Percentiles rank a stretch among this genome's conserved stretches.
Evolutionary conservation across 2,329 filamentous ascomycete species (phyloP).

Genomic region (Sphaceloma murrayae): DNA sequence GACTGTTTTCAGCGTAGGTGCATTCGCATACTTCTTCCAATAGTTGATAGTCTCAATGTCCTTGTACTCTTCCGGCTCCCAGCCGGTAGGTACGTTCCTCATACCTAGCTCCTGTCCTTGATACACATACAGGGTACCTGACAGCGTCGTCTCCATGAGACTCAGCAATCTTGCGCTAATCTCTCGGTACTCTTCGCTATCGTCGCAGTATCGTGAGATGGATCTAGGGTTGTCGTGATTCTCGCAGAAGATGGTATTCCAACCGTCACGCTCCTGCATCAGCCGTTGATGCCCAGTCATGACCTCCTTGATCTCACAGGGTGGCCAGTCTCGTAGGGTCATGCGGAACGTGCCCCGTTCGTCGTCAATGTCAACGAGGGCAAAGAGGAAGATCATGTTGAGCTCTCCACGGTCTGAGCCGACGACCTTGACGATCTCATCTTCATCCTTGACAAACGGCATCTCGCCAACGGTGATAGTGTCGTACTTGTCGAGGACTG

Average conservation of each 20-base stretch:
- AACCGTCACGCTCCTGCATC: slow-evolving; percentile 41
- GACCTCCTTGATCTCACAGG: slow-evolving; percentile 35
- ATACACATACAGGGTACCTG: slow-evolving; percentile 44
- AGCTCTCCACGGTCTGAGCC: slow-evolving; percentile 34
- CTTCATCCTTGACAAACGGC: slow-evolving; percentile 42
- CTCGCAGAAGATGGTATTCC: slow-evolving; percentile 45
- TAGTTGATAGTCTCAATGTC: slow-evolving; percentile 49
- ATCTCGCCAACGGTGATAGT: slow-evolving; percentile 54
- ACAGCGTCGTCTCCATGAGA: slow-evolving; percentile 39
- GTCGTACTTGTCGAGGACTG: slow-evolving; percentile 47
- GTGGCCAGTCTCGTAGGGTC: slow-evolving; percentile 34
- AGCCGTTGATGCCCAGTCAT: slow-evolving; percentile 39
- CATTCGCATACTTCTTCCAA: slow-evolving; percentile 34
- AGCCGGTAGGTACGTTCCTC: slow-evolving; percentile 38
- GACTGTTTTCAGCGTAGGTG: neutral
- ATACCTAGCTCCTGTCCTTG: slow-evolving; percentile 45
- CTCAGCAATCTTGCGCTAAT: slow-evolving; percentile 40
- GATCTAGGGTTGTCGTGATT: slow-evolving; percentile 44
- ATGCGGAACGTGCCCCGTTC: slow-evolving; percentile 27
- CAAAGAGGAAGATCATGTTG: slow-evolving; percentile 43
- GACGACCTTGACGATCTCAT: slow-evolving; percentile 36
- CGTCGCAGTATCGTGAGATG: slow-evolving; percentile 40
- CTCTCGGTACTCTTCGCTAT: slow-evolving; percentile 38
- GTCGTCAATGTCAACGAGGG: slow-evolving; percentile 35
- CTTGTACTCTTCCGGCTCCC: slow-evolving; percentile 40